These are phyloP conservation scores for Colletotrichum sp. DNA, from an alignment of 2,329 filamentous ascomycete genomes.

Conservation along the genomic window DNA sequence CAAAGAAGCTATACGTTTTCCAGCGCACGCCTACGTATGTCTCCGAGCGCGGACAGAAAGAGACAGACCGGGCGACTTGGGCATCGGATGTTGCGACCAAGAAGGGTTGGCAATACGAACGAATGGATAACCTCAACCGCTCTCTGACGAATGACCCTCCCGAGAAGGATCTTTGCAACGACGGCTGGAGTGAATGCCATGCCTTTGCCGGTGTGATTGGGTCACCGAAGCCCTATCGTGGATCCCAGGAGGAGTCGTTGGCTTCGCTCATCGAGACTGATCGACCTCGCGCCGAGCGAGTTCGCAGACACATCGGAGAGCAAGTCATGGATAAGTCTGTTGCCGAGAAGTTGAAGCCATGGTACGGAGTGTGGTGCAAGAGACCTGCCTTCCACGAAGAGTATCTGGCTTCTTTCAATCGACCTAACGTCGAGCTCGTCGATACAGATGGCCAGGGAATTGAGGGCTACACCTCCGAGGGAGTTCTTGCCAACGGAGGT, in stretches of 20 bases:
- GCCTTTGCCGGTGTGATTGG: conserved; percentile 45
- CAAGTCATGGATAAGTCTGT: conserved; percentile 54
- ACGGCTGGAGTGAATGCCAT: conserved; percentile 47
- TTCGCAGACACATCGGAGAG: conserved; percentile 48
- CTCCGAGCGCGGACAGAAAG: conserved; percentile 37
- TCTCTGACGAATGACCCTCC: conserved; percentile 39
- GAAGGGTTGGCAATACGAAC: conserved; percentile 53
- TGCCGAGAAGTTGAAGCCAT: conserved; percentile 58
- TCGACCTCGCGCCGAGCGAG: conserved; percentile 39
- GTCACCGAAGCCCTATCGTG: conserved; percentile 38
- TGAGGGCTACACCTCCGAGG: conserved; percentile 45
- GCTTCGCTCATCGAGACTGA: conserved; percentile 47
- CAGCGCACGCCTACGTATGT: conserved; percentile 56
- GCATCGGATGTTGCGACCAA: conserved; percentile 36
- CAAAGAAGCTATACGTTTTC: conserved; percentile 56
- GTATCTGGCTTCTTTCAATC: conserved; percentile 64
- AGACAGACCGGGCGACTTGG: conserved; percentile 37
- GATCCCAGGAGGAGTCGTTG: conserved; percentile 29
- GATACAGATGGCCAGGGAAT: conserved; percentile 62
- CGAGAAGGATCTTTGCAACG: conserved; percentile 45
- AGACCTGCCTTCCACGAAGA: conserved; percentile 65
- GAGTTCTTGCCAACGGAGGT: conserved; percentile 47
- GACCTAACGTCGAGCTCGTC: conserved; percentile 60
- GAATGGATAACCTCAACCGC: conserved; percentile 39
- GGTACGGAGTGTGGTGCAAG: conserved; percentile 68